Evolutionary conservation across 2,329 filamentous ascomycete species (phyloP).

Genomic region (Massarina eburnea): DNA sequence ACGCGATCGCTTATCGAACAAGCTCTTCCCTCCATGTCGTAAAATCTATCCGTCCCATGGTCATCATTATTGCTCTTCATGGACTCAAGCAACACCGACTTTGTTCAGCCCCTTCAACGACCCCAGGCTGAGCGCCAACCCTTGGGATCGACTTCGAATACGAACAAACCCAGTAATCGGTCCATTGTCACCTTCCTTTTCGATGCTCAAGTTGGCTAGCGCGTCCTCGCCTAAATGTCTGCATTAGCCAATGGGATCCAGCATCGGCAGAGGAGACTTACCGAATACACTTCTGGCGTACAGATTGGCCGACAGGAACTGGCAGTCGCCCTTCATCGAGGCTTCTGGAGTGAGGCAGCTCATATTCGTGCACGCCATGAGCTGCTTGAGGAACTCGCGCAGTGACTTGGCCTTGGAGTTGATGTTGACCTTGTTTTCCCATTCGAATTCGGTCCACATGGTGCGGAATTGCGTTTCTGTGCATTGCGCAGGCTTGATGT

Average conservation of each 20-base stretch:
- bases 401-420: constrained; percentile 94
- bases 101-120: constrained; percentile 87
- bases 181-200: constrained; percentile 93
- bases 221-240: constrained; percentile 82
- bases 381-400: constrained; percentile 85
- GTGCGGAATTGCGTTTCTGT: constrained; percentile 97
- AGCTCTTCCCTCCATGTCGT: neutral
- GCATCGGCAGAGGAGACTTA: constrained; percentile 56
- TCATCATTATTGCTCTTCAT: neutral
- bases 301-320: constrained; percentile 94
- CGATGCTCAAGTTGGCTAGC: constrained; percentile 93
- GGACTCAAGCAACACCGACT: constrained; percentile 27
- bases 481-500: constrained; percentile 95
- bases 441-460: constrained; percentile 99
- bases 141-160: constrained; percentile 96
- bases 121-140: constrained; percentile 87
- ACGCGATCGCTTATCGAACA: too few species aligned
- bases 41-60: neutral
- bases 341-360: constrained; percentile 95
- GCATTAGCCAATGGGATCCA: constrained; percentile 5
- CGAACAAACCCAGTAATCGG: constrained; percentile 96
- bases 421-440: constrained; percentile 99
- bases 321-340: constrained; percentile 94
- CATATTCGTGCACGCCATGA: constrained; percentile 99
- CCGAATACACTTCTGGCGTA: constrained; percentile 97